Conservation (phyloP, 371 early-diverging fungal species). For the Phascolomyces articulosus region DNA sequence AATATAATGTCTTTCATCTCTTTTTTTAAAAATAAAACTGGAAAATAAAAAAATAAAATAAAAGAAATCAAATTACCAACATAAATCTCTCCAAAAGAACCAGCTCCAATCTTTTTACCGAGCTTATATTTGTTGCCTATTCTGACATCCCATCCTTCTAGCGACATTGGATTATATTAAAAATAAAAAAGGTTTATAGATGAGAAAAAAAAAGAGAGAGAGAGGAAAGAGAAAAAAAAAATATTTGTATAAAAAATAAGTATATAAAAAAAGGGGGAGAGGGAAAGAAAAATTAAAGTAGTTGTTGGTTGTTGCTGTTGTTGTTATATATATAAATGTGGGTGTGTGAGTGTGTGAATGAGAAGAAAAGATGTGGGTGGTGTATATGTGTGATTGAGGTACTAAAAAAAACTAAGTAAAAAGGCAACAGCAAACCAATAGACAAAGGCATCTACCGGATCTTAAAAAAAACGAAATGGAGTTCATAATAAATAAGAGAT, state of each 20-base stretch:
- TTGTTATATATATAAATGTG: not conserved
- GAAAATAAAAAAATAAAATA: too few relatives aligned
- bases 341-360: too few relatives aligned
- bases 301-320: not conserved
- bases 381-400: not conserved
- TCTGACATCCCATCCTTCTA: conserved; percentile 46
- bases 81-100: conserved; percentile 99
- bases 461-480: not conserved
- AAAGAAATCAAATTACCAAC: conserved; percentile 68
- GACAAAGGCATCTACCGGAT: too few relatives aligned
- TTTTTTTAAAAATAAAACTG: too few relatives aligned
- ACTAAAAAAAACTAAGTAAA: not conserved
- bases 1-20: too few relatives aligned
- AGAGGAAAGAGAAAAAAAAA: not conserved
- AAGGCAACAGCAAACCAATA: too few relatives aligned
- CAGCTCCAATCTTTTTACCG: conserved; percentile 97
- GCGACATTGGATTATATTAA: conserved; percentile 23
- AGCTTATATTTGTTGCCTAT: conserved; percentile 91
- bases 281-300: not conserved
- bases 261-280: not conserved
- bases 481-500: not conserved
- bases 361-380: not conserved
- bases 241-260: not conserved
- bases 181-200: not conserved
- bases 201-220: not conserved